phyloP scores from a whole-genome alignment of 208 protist species.

The Herpetomonas samuelpessoai region DNA sequence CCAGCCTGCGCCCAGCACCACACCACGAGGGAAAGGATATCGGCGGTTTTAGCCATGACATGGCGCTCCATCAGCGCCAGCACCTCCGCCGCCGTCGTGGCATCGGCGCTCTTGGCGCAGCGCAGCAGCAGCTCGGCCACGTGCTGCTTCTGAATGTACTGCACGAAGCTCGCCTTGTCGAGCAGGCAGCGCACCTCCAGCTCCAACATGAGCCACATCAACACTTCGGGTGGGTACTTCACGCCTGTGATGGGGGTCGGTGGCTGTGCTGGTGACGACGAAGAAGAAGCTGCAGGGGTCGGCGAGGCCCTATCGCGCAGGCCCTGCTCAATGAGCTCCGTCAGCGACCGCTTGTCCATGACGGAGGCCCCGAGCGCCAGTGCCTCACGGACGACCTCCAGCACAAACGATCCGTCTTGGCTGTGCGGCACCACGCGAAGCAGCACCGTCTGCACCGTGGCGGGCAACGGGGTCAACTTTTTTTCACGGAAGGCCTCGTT shows the following conservation, averaged over 20 bases:
- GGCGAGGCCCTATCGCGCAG: slow-evolving; percentile 15
- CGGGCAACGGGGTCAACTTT: slow-evolving; percentile 47
- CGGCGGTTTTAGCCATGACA: slow-evolving; percentile 61
- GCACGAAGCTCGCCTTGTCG: slow-evolving; percentile 69
- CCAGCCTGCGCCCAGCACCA: slow-evolving; percentile 71
- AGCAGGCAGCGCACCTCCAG: slow-evolving; percentile 79
- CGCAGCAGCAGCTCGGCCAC: slow-evolving; percentile 68
- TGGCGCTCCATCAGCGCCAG: slow-evolving; percentile 87
- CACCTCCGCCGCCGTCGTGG: slow-evolving; percentile 54
- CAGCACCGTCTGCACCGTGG: slow-evolving; percentile 63
- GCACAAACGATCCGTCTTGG: slow-evolving; percentile 46
- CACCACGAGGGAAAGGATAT: slow-evolving; percentile 71
- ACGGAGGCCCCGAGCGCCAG: slow-evolving; percentile 51
- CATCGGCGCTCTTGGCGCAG: slow-evolving; percentile 76
- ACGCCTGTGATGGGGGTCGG: not conserved
- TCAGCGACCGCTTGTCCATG: slow-evolving; percentile 65
- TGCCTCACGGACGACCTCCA: slow-evolving; percentile 61
- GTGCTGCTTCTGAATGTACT: slow-evolving; percentile 74
- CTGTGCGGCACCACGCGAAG: slow-evolving; percentile 62
- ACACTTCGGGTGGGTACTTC: slow-evolving; percentile 69
- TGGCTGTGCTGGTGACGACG: not conserved
- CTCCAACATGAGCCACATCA: slow-evolving; percentile 82
- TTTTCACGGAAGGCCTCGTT: slow-evolving; percentile 46
- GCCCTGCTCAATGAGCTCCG: slow-evolving; percentile 65
- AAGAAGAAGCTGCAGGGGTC: not conserved